Evolutionary conservation across 331 rosid genomes (phyloP).

Genomic region (Malus hybrid): DNA sequence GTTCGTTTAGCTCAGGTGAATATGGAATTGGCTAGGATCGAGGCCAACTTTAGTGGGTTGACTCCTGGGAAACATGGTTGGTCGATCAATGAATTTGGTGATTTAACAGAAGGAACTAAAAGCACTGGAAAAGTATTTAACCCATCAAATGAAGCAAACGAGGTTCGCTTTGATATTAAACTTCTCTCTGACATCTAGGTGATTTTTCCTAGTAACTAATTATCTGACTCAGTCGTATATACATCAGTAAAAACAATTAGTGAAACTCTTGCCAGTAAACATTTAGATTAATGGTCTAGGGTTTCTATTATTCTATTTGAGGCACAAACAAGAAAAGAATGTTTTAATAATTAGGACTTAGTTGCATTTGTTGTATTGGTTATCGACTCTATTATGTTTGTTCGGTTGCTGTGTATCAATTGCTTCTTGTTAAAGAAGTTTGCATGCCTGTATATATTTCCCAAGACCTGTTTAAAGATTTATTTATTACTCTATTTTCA

Average conservation of each 20-base stretch:
- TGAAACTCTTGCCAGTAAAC: background rate
- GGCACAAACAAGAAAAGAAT: background rate
- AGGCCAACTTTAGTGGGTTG: constrained; percentile 76
- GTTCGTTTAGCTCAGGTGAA: constrained; percentile 84
- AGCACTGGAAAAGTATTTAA: constrained; percentile 77
- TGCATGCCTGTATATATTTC: background rate
- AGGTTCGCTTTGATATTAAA: constrained; percentile 40
- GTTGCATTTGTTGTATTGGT: background rate
- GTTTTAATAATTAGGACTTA: background rate
- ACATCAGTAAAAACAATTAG: background rate
- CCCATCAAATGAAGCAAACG: constrained; percentile 23
- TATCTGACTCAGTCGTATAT: too few species aligned
- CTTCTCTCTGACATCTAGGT: background rate
- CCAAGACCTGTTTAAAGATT: background rate
- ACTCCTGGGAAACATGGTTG: constrained; percentile 87
- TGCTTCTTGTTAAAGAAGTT: background rate
- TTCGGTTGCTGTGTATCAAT: background rate
- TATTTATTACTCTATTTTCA: background rate
- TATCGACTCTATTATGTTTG: too few species aligned
- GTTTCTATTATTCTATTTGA: background rate
- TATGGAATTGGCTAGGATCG: constrained; percentile 87
- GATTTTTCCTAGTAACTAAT: background rate
- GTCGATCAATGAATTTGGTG: constrained; percentile 91
- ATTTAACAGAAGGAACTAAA: constrained; percentile 76
- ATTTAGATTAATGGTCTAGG: background rate